Evolutionary conservation across 148 eudicot species (phyloP), one percentile per base, ranked within the genome.

Genomic region (Persicaria maculosa): DNA sequence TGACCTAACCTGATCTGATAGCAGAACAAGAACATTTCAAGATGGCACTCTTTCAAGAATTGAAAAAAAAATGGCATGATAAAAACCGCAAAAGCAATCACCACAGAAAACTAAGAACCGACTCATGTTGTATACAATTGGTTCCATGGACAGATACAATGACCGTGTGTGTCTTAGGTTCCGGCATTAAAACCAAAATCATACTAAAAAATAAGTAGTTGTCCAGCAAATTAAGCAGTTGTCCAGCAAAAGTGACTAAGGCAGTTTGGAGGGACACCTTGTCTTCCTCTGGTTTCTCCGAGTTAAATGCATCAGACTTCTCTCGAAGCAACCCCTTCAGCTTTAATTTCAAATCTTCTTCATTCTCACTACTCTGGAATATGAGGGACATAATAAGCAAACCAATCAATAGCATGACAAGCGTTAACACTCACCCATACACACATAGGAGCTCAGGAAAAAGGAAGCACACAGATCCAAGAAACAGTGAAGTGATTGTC

Each of bases 281-380:
- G 84, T 95, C 99, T 71, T 87, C 97, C 80, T 95, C 97, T 1
- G 79, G 83, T 67, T 81, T 83, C 12, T 86, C 97, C 31, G 83
- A 81, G 75, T 85, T 90, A 78, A 92, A 92, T 67, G 61, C 87
- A 81, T 95, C 99, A 20, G 96, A 89, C 80, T 92, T 90, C 53
- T 88, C 93, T 72, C 97, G 94, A 65, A 95, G 87, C 8, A 82
- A 47, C 80, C 77, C 87, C 85, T 95, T 95, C 44, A 95, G 89
- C 87, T 82, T 95, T 67, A 78, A 73, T 82, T 92, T 92, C 81
- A 95, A 46, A n/a, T 95, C 99, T 76, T 89, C 97, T 80, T 88
- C 89, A 81, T 90, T 95, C 43, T 95, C 99, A 67, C 47, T 73
- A 22, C 44, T 79, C 99, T 95, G 83, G 75, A 20, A 75, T 55